Evolutionary conservation across 179 eudicot species (phyloP), one percentile per base, ranked within the genome.

Genomic region (Patellifolia procumbens): DNA sequence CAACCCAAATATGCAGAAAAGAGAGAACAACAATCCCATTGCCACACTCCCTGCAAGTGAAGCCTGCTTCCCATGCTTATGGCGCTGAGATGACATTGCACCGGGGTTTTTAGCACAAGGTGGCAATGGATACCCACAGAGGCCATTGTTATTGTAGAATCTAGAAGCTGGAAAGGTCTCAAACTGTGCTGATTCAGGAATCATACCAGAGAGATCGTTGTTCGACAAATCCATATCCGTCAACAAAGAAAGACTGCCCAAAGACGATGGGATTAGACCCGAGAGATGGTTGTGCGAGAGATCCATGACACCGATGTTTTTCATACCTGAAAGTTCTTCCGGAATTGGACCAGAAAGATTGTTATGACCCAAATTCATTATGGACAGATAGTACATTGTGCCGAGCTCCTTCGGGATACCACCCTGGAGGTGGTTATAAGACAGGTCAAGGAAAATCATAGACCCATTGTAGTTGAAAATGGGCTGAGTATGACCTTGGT

Each of bases 381-480:
- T 85, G 3, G 77, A 78, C 7, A 91, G 85, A 74, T 94, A 92
- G 78, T 74, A 87, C 97, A 90, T 88, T 65, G 84, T 63, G 5
- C 98, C 97, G 1, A 94, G 85, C 81, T 94, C 98, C 80, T 88
- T 94, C 0, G 98, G 98, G 28, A 94, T 88, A 62, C 86, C 82
- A 62, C 98, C 98, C 31, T 81, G 88, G 78, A 94, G 78, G 55
- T 69, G 72, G 83, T 94, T 94, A 67, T 84, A 83, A 7, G 98
- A 94, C 53, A 94, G 78, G 68, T 94, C 98, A 7, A 94, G 91
- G 81, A 89, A 90, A 59, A 92, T 92, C 96, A 94, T 89, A 2
- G 98, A 86, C 24, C 98, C 98, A 69, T 94, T 91, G 78, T 88
- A 92, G 64, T 86, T 88, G 82, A 94, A 94, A 19, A 82, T 92